Conservation (phyloP, 78 protist species). For the Acrasis kona region DNA sequence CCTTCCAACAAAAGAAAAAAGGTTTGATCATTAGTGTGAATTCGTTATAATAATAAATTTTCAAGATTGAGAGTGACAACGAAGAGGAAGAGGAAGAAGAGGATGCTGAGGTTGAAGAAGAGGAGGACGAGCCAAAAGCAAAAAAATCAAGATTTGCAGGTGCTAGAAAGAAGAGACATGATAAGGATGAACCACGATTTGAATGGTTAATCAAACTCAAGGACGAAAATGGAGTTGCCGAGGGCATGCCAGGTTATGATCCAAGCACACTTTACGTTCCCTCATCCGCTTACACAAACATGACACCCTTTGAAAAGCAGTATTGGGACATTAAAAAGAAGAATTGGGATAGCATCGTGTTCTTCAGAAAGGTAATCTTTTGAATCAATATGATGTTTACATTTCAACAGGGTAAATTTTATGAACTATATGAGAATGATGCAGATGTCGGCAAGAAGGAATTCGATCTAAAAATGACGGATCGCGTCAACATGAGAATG, state of each 20-base stretch:
- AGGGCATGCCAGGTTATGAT: neutral
- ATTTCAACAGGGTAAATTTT: no score
- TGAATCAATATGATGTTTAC: no score
- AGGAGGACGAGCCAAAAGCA: no score
- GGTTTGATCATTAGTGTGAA: no score
- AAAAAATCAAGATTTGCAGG: no score
- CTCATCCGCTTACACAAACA: neutral
- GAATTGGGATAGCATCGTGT: conserved; percentile 65
- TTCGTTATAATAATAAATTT: no score
- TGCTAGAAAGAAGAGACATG: no score
- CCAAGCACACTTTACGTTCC: neutral
- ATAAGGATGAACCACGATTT: neutral
- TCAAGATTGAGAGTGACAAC: no score
- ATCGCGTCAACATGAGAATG: conserved; percentile 36
- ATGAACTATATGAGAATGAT: conserved; percentile 83
- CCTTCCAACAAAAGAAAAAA: no score
- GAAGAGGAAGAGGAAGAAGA: no score
- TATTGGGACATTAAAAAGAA: conserved; percentile 77
- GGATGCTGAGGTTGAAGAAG: no score
- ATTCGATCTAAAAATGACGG: conserved; percentile 68
- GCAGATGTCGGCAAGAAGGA: conserved; percentile 68
- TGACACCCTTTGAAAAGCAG: conserved; percentile 59
- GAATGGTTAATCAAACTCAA: neutral
- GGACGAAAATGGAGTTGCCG: neutral
- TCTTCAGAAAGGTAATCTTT: conserved; percentile 79